Base-by-base conservation (phyloP, 352 stramenopile genomes). In the Globisporangium ultimum region DNA sequence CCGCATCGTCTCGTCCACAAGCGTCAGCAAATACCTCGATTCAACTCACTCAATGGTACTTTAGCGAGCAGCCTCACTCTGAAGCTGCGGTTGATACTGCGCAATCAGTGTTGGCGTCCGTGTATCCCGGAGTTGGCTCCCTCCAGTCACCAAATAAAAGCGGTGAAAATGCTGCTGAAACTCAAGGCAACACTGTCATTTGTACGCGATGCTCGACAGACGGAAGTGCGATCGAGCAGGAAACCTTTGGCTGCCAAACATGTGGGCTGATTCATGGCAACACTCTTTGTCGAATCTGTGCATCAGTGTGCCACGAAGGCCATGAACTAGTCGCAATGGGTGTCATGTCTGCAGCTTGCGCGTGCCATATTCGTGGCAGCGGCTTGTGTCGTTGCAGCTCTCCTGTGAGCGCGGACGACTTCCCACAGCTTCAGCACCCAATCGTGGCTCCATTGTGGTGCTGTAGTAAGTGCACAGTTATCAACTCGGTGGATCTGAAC, bases 321-420 rank as follows among this genome's bases (percentile, higher is more conserved):
- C 87, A 96, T 43, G 85, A 96, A 55, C 61, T 96, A 17, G 80
- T 96, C 20, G 75, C 73, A 24, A 79, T 92, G 66, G 85, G 87
- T 17, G 73, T 78, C 24, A 71, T 78, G 22, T 84, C 76, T 11
- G 82, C 78, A 24, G 82, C 80, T 32, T 96, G 87, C 53, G 82
- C 77, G 47, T 96, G 87, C 43, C 66, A 79, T 34, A 69, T 80
- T 66, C 81, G 84, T 22, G 69, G 67, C 1, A 72, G 55, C 6
- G 76, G 69, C 1, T 49, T 78, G 11, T 96, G 87, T 61, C 71
- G 67, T 42, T 93, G 82, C 43, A 74, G 59, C 13, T 68, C 53
- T 4, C 59, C 74, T 36, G 62, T 93, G 1, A 38, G 61, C 56
- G 61, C 59, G 3, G 65, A 63, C 17, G 72, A 88, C 10, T 74